These are phyloP conservation scores for Conidiobolus incongruus DNA, from an alignment of 371 early-diverging fungal genomes.

Conservation along the genomic window DNA sequence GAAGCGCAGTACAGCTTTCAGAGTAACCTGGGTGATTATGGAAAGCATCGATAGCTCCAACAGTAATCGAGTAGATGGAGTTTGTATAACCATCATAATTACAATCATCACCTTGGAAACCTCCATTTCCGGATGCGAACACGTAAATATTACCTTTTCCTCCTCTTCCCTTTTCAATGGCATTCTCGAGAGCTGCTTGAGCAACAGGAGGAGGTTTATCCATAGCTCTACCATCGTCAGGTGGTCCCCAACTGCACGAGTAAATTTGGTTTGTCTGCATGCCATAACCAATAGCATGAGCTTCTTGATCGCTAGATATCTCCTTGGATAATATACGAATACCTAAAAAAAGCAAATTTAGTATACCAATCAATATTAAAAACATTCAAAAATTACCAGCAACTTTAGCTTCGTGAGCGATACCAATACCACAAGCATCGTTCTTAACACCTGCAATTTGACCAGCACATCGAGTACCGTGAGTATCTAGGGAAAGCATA, in stretches of 20 bases:
- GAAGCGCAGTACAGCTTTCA: constrained; percentile 73
- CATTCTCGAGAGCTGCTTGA: constrained; percentile 56
- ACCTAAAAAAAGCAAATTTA: constrained; percentile 13
- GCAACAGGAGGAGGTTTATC: constrained; percentile 70
- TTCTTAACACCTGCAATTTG: constrained; percentile 84
- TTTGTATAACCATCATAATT: constrained; percentile 96
- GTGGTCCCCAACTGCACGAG: constrained; percentile 90
- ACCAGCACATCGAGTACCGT: constrained; percentile 95
- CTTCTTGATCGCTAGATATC: constrained; percentile 78
- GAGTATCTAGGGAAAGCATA: constrained; percentile 50
- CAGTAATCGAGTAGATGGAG: constrained; percentile 81
- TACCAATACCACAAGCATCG: constrained; percentile 84
- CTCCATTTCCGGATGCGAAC: constrained; percentile 93
- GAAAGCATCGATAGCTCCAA: constrained; percentile 63
- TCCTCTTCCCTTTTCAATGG: constrained; percentile 55
- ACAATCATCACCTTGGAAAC: constrained; percentile 59
- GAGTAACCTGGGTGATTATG: constrained; percentile 67
- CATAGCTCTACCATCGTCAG: constrained; percentile 71
- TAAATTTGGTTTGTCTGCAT: constrained; percentile 77
- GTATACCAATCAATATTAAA: background rate
- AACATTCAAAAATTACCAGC: constrained; percentile 23
- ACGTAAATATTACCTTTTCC: constrained; percentile 80
- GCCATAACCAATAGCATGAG: constrained; percentile 64
- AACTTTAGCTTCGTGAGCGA: constrained; percentile 72
- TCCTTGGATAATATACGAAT: constrained; percentile 76